Conservation (phyloP, 108 stramenopile genomes). For the Nannochloropsis granulata region DNA sequence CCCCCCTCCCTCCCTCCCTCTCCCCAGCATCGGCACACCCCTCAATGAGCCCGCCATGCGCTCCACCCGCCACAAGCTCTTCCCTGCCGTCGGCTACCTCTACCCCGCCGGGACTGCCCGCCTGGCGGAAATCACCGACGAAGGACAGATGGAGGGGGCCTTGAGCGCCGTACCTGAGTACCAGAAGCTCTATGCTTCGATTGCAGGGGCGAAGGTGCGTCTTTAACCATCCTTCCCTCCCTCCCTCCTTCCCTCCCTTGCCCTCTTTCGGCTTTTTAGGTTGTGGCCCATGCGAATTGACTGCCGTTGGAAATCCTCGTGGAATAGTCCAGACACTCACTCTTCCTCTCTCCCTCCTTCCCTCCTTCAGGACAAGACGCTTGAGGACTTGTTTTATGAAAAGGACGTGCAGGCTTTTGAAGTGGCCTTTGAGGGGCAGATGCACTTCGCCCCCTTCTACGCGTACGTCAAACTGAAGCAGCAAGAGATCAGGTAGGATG, state of each 20-base stretch:
- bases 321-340: background rate
- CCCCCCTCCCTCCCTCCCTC: background rate
- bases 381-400: conserved; percentile 96
- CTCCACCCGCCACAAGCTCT: conserved; percentile 73
- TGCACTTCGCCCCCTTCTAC: conserved; percentile 93
- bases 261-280: background rate
- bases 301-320: background rate
- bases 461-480: conserved; percentile 99
- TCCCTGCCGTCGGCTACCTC: conserved; percentile 86
- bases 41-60: conserved; percentile 68
- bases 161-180: conserved; percentile 31
- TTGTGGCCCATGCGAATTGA: background rate
- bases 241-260: background rate
- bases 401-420: conserved; percentile 87
- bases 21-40: background rate
- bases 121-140: conserved; percentile 70
- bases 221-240: background rate
- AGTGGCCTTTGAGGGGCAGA: conserved; percentile 95
- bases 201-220: background rate
- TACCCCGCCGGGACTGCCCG: conserved; percentile 89
- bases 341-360: background rate
- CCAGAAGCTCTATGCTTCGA: background rate
- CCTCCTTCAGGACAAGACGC: conserved; percentile 47
- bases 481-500: conserved; percentile 37
- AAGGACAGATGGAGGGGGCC: conserved; percentile 48